Percentiles rank a stretch among this genome's conserved stretches.
Conservation (phyloP, 2,329 filamentous ascomycete genomes). For the Monosporascus sp. region DNA sequence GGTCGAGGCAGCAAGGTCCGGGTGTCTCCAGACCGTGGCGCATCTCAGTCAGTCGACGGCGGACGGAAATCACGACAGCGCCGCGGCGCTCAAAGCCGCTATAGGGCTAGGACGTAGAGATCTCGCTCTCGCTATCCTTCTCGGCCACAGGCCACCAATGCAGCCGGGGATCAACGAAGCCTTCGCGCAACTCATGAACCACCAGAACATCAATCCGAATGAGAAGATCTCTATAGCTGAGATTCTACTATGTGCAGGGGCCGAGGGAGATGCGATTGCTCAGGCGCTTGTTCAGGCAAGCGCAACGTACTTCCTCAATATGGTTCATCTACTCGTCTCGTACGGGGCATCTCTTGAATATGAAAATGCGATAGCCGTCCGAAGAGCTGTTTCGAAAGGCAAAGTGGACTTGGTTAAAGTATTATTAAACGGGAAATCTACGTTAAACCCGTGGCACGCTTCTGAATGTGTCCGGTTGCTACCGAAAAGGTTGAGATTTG, state of each 20-base stretch:
- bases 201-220: conserved; percentile 40
- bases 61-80: conserved; percentile 47
- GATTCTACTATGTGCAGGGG: conserved; percentile 54
- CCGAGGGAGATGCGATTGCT: conserved; percentile 45
- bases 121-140: conserved; percentile 50
- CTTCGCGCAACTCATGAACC: conserved; percentile 42
- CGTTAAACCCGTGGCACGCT: conserved; percentile 39
- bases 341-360: conserved; percentile 53
- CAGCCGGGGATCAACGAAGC: conserved; percentile 44
- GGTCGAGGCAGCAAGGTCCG: conserved; percentile 45
- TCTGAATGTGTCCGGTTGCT: conserved; percentile 47
- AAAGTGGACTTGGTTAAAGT: conserved; percentile 43
- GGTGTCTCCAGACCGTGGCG: conserved; percentile 46
- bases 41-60: conserved; percentile 48
- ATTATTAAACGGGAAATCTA: conserved; percentile 40
- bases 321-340: conserved; percentile 48
- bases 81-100: conserved; percentile 47
- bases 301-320: conserved; percentile 46
- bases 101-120: conserved; percentile 46
- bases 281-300: conserved; percentile 45
- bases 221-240: conserved; percentile 50
- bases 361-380: conserved; percentile 44
- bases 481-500: conserved; percentile 40
- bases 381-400: conserved; percentile 42
- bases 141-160: conserved; percentile 47